These are phyloP conservation scores for Schizopora paradoxa DNA, from an alignment of 1,284 basidiomycete species.

Conservation along the genomic window DNA sequence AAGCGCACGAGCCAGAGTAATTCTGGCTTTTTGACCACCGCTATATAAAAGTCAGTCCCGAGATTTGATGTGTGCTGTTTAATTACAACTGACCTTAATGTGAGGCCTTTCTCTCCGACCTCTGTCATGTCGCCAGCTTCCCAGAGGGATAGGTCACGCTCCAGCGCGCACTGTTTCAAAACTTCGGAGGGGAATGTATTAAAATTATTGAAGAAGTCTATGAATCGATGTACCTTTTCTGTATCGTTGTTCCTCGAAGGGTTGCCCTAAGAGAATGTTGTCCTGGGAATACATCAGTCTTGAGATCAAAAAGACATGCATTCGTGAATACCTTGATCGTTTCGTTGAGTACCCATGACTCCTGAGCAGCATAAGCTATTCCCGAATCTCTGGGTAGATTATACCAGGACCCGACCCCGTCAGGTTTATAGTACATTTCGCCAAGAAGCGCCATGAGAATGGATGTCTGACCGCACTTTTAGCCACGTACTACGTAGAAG, in stretches of 20 bases:
- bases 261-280: slow-evolving; percentile 50
- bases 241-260: slow-evolving; percentile 47
- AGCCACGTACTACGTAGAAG: no score
- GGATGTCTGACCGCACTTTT: slow-evolving; percentile 15
- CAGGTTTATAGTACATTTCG: slow-evolving; percentile 16
- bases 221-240: slow-evolving; percentile 25
- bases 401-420: slow-evolving; percentile 32
- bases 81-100: slow-evolving; percentile 22
- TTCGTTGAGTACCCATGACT: slow-evolving; percentile 38
- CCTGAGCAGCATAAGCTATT: slow-evolving; percentile 41
- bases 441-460: slow-evolving; percentile 16
- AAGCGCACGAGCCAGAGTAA: slow-evolving; percentile 36
- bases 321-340: slow-evolving; percentile 12
- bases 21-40: slow-evolving; percentile 36
- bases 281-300: no score
- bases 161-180: slow-evolving; percentile 57
- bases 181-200: slow-evolving; percentile 33
- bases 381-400: slow-evolving; percentile 39
- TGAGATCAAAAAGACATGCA: not conserved
- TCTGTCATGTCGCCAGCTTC: slow-evolving; percentile 56
- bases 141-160: slow-evolving; percentile 59
- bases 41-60: slow-evolving; percentile 21
- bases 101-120: slow-evolving; percentile 29
- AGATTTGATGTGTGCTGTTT: slow-evolving; percentile 19
- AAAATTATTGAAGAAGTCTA: not conserved